These are phyloP conservation scores for Xylaria curta DNA, from an alignment of 495 filamentous ascomycete genomes.

Conservation along the genomic window DNA sequence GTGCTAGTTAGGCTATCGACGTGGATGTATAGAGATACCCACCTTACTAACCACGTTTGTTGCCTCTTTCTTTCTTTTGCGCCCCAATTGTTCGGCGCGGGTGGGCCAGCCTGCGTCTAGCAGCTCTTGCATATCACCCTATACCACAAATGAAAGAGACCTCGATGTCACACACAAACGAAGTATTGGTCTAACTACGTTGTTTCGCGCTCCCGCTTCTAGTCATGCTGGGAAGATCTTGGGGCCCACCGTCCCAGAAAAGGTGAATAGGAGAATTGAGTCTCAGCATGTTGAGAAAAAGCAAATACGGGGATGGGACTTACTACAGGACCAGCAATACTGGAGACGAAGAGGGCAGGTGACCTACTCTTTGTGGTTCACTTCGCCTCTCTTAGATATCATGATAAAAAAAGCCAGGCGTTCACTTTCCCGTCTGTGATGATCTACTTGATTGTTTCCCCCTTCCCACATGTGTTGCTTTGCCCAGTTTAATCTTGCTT, in stretches of 20 bases:
- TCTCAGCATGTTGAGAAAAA: conserved; percentile 27
- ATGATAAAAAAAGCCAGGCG: conserved; percentile 21
- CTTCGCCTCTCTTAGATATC: conserved; percentile 21
- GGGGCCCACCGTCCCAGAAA: conserved; percentile 28
- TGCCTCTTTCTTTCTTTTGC: conserved; percentile 24
- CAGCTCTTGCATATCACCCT: conserved; percentile 25
- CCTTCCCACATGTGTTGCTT: conserved; percentile 27
- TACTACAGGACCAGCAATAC: conserved; percentile 15
- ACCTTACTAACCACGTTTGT: conserved; percentile 27
- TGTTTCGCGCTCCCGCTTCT: conserved; percentile 22
- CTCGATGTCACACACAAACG: conserved; percentile 26
- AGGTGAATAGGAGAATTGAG: conserved; percentile 12
- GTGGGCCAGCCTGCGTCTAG: conserved; percentile 27
- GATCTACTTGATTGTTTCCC: conserved; percentile 18
- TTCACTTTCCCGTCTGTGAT: conserved; percentile 8
- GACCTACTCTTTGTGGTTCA: conserved; percentile 17
- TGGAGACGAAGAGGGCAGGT: conserved; percentile 23
- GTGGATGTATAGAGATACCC: conserved; percentile 24
- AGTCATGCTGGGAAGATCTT: conserved; percentile 23
- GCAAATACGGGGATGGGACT: conserved; percentile 20
- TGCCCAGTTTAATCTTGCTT: conserved; percentile 9
- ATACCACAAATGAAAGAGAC: conserved; percentile 21
- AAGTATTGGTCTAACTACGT: conserved; percentile 22
- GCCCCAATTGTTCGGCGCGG: conserved; percentile 30
- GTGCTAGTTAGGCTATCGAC: conserved; percentile 16